A percentile compares a stretch with the other conserved stretches of the same genome.
Evolutionary conservation across 2,329 filamentous ascomycete genomes (phyloP).

Genomic region (Helotiales sp.): DNA sequence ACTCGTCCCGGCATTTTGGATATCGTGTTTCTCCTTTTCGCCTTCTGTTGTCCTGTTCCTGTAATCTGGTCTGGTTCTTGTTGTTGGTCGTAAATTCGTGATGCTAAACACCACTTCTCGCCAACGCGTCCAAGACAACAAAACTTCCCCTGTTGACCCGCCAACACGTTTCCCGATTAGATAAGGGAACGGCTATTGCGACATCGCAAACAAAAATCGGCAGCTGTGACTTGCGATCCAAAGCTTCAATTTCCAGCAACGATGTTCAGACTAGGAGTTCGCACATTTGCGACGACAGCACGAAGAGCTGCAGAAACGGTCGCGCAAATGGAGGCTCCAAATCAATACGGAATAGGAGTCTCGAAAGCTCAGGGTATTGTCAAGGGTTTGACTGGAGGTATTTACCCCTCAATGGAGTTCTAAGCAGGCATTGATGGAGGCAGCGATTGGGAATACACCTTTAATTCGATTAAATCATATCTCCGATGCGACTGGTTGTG

Average conservation of each 20-base stretch:
- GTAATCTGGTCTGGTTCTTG: not conserved
- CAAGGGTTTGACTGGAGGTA: constrained; percentile 68
- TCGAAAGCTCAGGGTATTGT: constrained; percentile 67
- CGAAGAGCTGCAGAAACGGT: constrained; percentile 47
- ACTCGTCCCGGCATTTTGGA: constrained; percentile 47
- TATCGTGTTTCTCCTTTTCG: not conserved
- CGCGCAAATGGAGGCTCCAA: constrained; percentile 47
- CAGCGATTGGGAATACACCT: constrained; percentile 96
- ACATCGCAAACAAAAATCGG: constrained; percentile 7
- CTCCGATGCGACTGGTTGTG: constrained; percentile 88
- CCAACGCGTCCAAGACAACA: constrained; percentile 9
- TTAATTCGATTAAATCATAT: constrained; percentile 87
- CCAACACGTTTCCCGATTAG: constrained; percentile 1
- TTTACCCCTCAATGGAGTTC: constrained; percentile 9
- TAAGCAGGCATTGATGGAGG: constrained; percentile 11
- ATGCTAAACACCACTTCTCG: not conserved
- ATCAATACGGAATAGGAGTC: constrained; percentile 59
- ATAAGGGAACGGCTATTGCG: constrained; percentile 9
- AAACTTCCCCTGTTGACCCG: constrained; percentile 9
- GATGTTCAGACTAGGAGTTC: constrained; percentile 57
- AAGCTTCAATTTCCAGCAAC: constrained; percentile 12
- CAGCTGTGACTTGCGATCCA: not conserved
- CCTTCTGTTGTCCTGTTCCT: not conserved
- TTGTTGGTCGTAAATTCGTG: constrained; percentile 4
- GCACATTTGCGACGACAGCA: constrained; percentile 57